A percentile compares a stretch with the other conserved stretches of the same genome.
These are phyloP conservation scores for Quercus tomentella DNA, from an alignment of 331 rosid genomes.

Conservation along the genomic window DNA sequence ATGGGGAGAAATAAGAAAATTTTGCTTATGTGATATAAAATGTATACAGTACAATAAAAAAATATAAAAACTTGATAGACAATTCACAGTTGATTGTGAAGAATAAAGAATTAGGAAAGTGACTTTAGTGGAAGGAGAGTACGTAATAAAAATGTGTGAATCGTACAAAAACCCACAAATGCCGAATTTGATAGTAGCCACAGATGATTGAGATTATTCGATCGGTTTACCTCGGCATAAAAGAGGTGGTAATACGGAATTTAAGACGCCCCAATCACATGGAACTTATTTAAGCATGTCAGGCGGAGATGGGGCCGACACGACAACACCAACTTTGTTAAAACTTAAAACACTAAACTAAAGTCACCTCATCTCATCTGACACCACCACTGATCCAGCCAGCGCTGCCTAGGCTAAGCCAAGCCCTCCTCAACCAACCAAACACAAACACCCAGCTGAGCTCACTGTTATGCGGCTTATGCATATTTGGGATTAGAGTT, in stretches of 20 bases:
- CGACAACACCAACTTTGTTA: background rate
- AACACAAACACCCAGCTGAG: background rate
- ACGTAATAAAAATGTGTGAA: background rate
- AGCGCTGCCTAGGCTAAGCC: background rate
- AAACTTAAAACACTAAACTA: background rate
- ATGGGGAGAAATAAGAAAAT: background rate
- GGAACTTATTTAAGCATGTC: conserved; percentile 29
- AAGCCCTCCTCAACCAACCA: background rate
- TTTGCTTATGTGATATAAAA: background rate
- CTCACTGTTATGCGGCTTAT: background rate
- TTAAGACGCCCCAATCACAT: conserved; percentile 27
- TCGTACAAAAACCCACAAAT: background rate
- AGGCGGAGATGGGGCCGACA: conserved; percentile 23
- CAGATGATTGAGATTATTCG: background rate
- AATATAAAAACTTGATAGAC: background rate
- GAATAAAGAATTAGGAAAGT: background rate
- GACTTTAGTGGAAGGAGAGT: background rate
- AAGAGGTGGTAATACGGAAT: background rate
- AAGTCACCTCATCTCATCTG: conserved; percentile 15
- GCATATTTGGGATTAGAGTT: no score
- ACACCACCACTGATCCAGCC: conserved; percentile 7
- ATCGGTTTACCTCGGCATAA: background rate
- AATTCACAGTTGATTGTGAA: background rate
- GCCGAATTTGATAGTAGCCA: background rate
- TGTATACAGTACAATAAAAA: background rate